Percentiles rank a stretch among this genome's conserved stretches.
Conservation (phyloP, 805 yeast genomes). For the Lachancea sp. region DNA sequence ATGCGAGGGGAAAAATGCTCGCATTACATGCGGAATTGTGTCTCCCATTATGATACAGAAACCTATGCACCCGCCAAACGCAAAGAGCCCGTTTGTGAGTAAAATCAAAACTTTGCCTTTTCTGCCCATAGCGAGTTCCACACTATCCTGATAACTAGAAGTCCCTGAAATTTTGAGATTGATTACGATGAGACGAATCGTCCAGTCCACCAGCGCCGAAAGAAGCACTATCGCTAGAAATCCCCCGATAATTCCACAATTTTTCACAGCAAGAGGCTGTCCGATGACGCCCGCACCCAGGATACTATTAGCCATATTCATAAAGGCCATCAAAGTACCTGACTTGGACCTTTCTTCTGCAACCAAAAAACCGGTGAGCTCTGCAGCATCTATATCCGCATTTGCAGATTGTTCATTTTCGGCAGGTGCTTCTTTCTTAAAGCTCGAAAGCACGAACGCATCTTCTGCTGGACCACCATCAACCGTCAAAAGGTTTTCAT, state of each 20-base stretch:
- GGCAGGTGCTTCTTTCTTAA: background rate
- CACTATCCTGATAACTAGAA: conserved; percentile 79
- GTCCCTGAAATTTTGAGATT: conserved; percentile 76
- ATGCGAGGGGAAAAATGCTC: conserved; percentile 50
- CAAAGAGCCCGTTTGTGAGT: conserved; percentile 77
- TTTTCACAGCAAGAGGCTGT: conserved; percentile 80
- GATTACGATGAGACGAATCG: conserved; percentile 68
- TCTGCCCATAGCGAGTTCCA: conserved; percentile 68
- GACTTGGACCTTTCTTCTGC: conserved; percentile 35
- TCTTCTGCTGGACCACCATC: background rate
- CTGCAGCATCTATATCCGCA: conserved; percentile 19
- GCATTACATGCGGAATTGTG: conserved; percentile 83
- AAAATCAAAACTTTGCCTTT: conserved; percentile 62
- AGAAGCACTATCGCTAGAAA: conserved; percentile 50
- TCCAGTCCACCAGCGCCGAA: conserved; percentile 81
- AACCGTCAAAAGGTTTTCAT: background rate
- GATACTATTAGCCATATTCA: conserved; percentile 95
- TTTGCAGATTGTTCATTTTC: background rate
- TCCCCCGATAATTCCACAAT: conserved; percentile 76
- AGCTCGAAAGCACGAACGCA: conserved; percentile 6
- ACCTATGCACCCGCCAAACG: conserved; percentile 91
- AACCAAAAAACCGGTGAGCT: conserved; percentile 7
- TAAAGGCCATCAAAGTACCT: conserved; percentile 77
- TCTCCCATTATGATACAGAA: conserved; percentile 94
- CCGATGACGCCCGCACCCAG: conserved; percentile 96